Base-by-base conservation (phyloP, 495 filamentous ascomycete genomes). In the Filosporella fistucella region DNA sequence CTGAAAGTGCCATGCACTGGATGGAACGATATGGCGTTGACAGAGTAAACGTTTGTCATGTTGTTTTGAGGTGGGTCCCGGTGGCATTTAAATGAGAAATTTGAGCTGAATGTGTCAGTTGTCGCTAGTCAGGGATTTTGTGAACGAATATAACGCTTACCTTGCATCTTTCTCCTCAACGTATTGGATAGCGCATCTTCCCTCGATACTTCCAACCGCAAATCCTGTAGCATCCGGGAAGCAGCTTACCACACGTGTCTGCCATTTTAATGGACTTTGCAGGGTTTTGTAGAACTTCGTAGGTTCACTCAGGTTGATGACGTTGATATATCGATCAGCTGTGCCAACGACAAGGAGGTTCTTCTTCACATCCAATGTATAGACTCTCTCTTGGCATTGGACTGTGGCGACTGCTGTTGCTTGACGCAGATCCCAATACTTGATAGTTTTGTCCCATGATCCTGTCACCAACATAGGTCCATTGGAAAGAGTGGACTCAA, bases 41-140 rank as follows among this genome's bases (percentile, higher is more conserved):
- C 88, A 11, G 85, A 74, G 72, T 82, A 95, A 58, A 96, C 89
- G 58, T 94, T 89, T 43, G 80, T 81, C 54, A 82, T 66, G 54
- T 71, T 72, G 53, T 70, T 75, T n/a, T 80, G 60, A 0, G 82
- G 78, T 10, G 80, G 74, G 56, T 90, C 82, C 18, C 91, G 87
- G 61, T 96, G 91, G 63, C 91, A 96, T 66, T 91, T 94, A 75
- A 95, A 96, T 21, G 82, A 86, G 70, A 96, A 91, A 63, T 93
- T 93, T 44, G 78, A 81, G 56, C 78, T 82, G 56, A 51, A 59
- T 13, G 20, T 49, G 14, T 39, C 26, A 51, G 23, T 21, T 17
- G 40, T 9, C 42, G 7, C 4, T 38, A 5, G 23, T 18, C 8
- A 28, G 30, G 4, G 2, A 42, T 1, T 16, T 34, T 2, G 40